Evolutionary conservation across 257 asterid genomes (phyloP), one percentile per base, ranked within the genome.

Genomic region (Striga asiatica): DNA sequence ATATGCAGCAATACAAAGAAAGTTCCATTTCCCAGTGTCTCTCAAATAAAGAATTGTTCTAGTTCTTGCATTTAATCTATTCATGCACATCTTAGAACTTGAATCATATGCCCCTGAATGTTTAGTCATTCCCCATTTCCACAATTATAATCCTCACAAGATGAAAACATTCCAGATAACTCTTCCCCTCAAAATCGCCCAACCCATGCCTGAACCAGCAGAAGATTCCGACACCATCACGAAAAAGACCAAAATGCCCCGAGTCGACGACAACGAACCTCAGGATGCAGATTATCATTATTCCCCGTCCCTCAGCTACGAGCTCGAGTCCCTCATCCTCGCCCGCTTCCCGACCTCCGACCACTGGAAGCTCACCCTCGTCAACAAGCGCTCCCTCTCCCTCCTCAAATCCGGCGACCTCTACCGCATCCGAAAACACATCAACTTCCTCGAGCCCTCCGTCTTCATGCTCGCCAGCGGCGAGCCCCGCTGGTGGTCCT

Each of bases 241-340:
- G 0, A 77, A 65, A 67, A 67, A 49, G 66, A 49, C 56, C 45
- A 61, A 62, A 61, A 65, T 71, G 70, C 56, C 58, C 18, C 68
- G 42, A 17, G 46, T 39, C 12, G 29, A 54, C 2, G 37, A 53
- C 47, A 67, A 60, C 58, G 67, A 37, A 79, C 77, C 91, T 75
- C 94, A 82, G 94, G 95, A 85, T 82, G 91, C 89, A 82, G 95
- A 85, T 85, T 85, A 29, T 41, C 47, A 41, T 17, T 16, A 82
- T 71, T 64, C 74, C 52, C 62, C 76, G 22, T 74, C 86, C 18
- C 76, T 85, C n/a, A 74, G 79, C 74, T 69, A 74, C 18, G 88
- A 85, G 53, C 50, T 85, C 22, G 94, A 85, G 70, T 45, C 60
- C 27, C 69, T 72, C 22, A 80, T 85, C 21, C 71, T 83, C 23